These are phyloP conservation scores for Euptelea pleiosperma DNA, from an alignment of 164 flowering plant genomes.

Conservation along the genomic window DNA sequence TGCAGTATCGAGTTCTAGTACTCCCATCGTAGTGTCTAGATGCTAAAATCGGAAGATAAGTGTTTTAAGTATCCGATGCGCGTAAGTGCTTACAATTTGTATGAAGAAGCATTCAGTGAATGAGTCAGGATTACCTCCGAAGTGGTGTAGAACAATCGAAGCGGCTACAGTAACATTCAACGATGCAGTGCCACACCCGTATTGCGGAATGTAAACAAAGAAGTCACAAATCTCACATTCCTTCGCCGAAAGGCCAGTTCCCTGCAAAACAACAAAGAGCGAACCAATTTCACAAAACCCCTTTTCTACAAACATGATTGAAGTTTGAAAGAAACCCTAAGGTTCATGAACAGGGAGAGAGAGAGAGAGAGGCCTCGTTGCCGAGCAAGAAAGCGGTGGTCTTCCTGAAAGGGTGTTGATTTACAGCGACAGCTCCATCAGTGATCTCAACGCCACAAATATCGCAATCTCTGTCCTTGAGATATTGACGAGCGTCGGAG, in stretches of 20 bases:
- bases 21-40: too few species aligned
- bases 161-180: slow-evolving; percentile 97
- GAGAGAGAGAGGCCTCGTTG: slow-evolving; percentile 56
- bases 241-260: slow-evolving; percentile 82
- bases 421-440: slow-evolving; percentile 69
- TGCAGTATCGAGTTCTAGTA: too few species aligned
- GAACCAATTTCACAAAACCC: too few species aligned
- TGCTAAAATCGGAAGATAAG: too few species aligned
- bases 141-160: slow-evolving; percentile 91
- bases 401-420: slow-evolving; percentile 76
- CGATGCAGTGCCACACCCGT: slow-evolving; percentile 98
- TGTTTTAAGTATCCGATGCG: too few species aligned
- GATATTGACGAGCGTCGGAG: slow-evolving; percentile 60
- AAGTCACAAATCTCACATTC: slow-evolving; percentile 95
- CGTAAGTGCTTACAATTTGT: too few species aligned
- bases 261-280: slow-evolving; percentile 37
- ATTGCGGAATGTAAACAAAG: slow-evolving; percentile 94
- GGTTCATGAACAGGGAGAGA: too few species aligned
- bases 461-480: slow-evolving; percentile 84
- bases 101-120: too few species aligned
- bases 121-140: slow-evolving; percentile 71
- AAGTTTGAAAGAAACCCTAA: too few species aligned
- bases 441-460: slow-evolving; percentile 96
- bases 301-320: too few species aligned
- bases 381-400: slow-evolving; percentile 92